Evolutionary conservation across 208 protist genomes (phyloP).

Genomic region (Trypanosoma lewisi): DNA sequence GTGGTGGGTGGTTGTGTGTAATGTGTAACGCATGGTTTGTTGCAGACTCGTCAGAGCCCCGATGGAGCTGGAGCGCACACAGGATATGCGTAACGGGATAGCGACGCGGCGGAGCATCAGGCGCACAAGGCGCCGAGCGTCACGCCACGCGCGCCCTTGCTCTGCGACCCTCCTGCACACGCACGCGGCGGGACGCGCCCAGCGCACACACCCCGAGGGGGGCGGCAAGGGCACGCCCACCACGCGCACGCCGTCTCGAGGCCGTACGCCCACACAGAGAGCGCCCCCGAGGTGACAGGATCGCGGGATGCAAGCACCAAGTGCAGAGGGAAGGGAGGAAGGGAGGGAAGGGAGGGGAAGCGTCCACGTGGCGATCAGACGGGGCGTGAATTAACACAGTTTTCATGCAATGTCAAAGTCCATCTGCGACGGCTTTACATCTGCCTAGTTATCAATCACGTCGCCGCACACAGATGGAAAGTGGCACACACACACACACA

Average conservation of each 20-base stretch:
- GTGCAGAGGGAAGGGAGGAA: not conserved
- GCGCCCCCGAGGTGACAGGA: conserved; percentile 34
- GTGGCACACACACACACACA: conserved; percentile 24
- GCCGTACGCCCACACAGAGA: conserved; percentile 36
- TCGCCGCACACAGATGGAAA: conserved; percentile 3
- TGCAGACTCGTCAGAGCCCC: conserved; percentile 34
- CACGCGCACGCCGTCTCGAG: conserved; percentile 16
- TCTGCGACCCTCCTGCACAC: conserved; percentile 21
- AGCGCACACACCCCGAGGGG: not conserved
- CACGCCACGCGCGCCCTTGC: conserved; percentile 27
- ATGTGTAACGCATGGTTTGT: conserved; percentile 42
- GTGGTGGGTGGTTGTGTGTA: not conserved
- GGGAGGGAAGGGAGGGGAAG: not conserved
- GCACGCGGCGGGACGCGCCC: conserved; percentile 6
- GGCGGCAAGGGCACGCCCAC: too few species aligned
- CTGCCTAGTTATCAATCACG: conserved; percentile 32
- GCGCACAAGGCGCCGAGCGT: conserved; percentile 23
- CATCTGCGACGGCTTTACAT: conserved; percentile 49
- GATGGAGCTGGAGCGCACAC: conserved; percentile 36
- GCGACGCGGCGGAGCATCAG: conserved; percentile 28
- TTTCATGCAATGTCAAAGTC: conserved; percentile 32
- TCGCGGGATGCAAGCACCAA: conserved; percentile 5
- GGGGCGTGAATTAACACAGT: conserved; percentile 22
- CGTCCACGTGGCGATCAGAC: conserved; percentile 23
- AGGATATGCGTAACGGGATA: conserved; percentile 42